Evolutionary conservation across 2,329 filamentous ascomycete species (phyloP), one percentile per base, ranked within the genome.

Genomic region (Cladosporium halotolerans): DNA sequence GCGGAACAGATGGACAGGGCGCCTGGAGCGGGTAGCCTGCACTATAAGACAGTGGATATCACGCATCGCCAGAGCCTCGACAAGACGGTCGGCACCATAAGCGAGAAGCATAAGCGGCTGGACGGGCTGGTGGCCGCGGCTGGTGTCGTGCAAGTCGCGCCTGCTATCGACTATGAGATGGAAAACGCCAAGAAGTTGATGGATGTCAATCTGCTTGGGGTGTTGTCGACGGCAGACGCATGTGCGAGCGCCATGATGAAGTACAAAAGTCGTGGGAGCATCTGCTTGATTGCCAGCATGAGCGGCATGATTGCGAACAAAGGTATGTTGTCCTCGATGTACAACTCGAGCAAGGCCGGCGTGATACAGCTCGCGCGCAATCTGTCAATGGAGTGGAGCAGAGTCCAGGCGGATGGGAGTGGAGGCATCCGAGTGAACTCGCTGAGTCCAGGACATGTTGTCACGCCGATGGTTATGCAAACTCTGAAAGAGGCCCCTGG

Each of bases 331-430:
- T 73, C 70, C 2, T 66, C 72, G 4, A 72, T 68, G 0, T 81
- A 81, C 66, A 81, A 80, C 61, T 72, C 76, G 0, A 79, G 76
- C 55, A 81, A 81, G 65, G 72, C 78, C 0, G 79, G 75, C 0
- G 73, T 81, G 4, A 73, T 76, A 28, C 78, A 81, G 59, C 69
- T 81, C 3, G 68, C 70, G 2, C 71, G 78, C 19, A 77, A 72
- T 5, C 68, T 81, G 45, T 76, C 79, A 0, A 77, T 77, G 55
- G 79, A 81, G 63, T 80, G 74, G 76, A 36, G 45, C 36, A 48
- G 40, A 3, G 36, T 39, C 3, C 36, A 14, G 36, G 36, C 36
- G 10, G 45, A 48, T 40, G 36, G 45, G 14, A 18, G 19, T 2
- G 33, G 33, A 9, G 77, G 70, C 44, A 67, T 67, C 34, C 49